These are phyloP conservation scores for Moesziomyces parantarcticus DNA, from an alignment of 1,284 basidiomycete genomes.

Conservation along the genomic window DNA sequence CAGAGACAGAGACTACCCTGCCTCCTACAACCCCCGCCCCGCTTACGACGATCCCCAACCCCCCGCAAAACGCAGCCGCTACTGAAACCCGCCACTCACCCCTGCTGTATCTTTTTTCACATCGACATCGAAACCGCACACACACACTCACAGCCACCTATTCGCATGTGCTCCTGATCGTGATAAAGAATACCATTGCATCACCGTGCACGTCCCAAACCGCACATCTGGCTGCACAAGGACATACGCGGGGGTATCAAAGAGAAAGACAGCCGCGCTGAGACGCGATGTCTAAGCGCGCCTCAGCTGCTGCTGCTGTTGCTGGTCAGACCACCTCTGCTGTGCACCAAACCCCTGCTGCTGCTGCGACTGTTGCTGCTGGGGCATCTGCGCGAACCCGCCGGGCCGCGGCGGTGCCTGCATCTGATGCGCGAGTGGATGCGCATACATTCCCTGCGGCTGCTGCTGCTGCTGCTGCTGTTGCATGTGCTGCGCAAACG, in stretches of 20 bases:
- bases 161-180: neutral
- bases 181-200: conserved; percentile 4
- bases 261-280: neutral
- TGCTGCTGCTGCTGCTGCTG: conserved; percentile 22
- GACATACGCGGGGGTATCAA: conserved; percentile 3
- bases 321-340: conserved; percentile 14
- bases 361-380: conserved; percentile 20
- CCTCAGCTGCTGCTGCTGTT: conserved; percentile 11
- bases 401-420: neutral
- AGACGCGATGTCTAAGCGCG: conserved; percentile 2
- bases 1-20: conserved; percentile 21
- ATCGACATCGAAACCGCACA: neutral
- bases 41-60: conserved; percentile 29
- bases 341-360: conserved; percentile 3
- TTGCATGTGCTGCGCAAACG: conserved; percentile 10
- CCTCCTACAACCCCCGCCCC: neutral
- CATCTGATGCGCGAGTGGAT: neutral
- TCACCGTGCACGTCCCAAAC: neutral
- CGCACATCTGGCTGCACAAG: neutral
- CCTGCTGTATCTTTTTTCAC: conserved; percentile 15
- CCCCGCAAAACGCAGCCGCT: conserved; percentile 40
- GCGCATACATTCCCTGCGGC: neutral
- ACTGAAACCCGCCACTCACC: conserved; percentile 1
- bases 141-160: neutral
- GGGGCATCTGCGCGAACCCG: neutral